Percentiles rank a stretch among this genome's conserved stretches.
Evolutionary conservation across 2,329 filamentous ascomycete species (phyloP).

Genomic region (Coniochaeta sp.): DNA sequence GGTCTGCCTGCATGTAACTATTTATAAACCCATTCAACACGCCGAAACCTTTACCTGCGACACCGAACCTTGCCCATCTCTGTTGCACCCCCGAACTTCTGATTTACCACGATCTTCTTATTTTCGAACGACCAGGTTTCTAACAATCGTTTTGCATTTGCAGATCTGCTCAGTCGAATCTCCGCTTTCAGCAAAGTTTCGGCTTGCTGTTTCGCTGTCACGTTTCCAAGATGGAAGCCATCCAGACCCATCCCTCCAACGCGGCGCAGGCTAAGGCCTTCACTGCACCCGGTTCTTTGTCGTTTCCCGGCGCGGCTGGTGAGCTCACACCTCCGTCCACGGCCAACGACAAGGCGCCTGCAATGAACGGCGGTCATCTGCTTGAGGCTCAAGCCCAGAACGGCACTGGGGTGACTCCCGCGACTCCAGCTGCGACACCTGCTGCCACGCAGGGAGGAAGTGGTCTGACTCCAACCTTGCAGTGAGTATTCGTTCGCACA

Average conservation of each 20-base stretch:
- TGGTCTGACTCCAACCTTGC: conserved; percentile 86
- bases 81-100: conserved; percentile 1
- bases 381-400: conserved; percentile 50
- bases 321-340: conserved; percentile 76
- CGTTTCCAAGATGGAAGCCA: conserved; percentile 60
- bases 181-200: neutral
- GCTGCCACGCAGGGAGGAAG: conserved; percentile 74
- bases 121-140: neutral
- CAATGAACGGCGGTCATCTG: conserved; percentile 41
- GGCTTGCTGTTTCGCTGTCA: neutral
- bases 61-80: neutral
- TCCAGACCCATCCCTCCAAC: conserved; percentile 86
- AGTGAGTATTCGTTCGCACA: conserved; percentile 67
- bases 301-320: conserved; percentile 77
- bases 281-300: conserved; percentile 84
- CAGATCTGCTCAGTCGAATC: conserved; percentile 18
- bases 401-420: conserved; percentile 76
- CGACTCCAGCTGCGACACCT: conserved; percentile 87
- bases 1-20: neutral
- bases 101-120: neutral
- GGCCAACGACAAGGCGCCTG: conserved; percentile 42
- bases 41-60: neutral
- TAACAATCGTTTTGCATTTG: neutral
- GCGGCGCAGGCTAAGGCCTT: conserved; percentile 93
- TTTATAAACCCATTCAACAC: neutral